Base-by-base conservation (phyloP, 2,329 filamentous ascomycete genomes). In the Cladophialophora exuberans region DNA sequence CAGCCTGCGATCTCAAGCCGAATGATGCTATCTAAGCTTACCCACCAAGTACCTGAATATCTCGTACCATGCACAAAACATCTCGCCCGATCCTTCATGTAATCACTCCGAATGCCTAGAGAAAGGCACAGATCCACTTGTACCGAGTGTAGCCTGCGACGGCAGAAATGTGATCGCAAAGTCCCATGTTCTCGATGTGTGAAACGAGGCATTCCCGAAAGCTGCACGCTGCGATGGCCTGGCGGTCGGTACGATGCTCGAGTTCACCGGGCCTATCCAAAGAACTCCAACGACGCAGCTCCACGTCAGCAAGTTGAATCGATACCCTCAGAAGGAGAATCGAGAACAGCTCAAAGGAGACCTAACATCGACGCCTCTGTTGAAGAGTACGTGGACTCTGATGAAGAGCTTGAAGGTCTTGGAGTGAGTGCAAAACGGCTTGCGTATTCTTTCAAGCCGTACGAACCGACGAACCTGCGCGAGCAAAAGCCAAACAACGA, bases 101-200 rank as follows among this genome's bases (percentile, higher is more conserved):
- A 6, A 7, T 15, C 39, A 25, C 4, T 22, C 3, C 39, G 18
- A 17, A 54, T 54, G 51, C 9, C 43, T n/a, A 48, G 13, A n/a
- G 28, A 30, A 45, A 39, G 53, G 5, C 6, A 13, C 5, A 25
- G 53, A 49, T 30, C 23, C 10, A 56, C 53, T 2, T 57, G 54
- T 23, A 57, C 49, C 6, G 54, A 48, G 42, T 53, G 54, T 25
- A 42, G 30, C n/a, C 30, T 49, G n/a, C 54, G 49, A 11, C 49
- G 54, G 11, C 54, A 57, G 49, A 25, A 53, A 45, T 57, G 54
- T 43, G 54, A 57, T 41, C 26, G 43, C 22, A 13, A 31, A 10
- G 3, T 53, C 11, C 54, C 49, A 9, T 57, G 54, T 44, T 42
- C 36, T 13, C 42, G 54, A 26, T 57, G 49, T 15, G 22, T 57